A percentile compares a stretch with the other conserved stretches of the same genome.
Evolutionary conservation across 2,329 filamentous ascomycete species (phyloP).

Genomic region (Sarocladium kiliense): DNA sequence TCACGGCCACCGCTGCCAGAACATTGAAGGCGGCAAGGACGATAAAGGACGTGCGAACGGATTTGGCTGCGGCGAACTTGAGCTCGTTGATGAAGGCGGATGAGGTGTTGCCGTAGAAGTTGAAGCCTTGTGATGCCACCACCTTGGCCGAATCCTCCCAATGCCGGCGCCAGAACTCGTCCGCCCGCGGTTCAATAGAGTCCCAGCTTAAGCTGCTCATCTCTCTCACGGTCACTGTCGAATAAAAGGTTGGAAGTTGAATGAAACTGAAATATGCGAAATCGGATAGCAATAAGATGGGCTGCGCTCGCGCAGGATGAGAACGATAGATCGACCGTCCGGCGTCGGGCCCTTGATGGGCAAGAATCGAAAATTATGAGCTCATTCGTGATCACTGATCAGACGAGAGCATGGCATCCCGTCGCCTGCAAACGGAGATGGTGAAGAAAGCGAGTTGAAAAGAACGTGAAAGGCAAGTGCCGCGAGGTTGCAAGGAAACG

Average conservation of each 20-base stretch:
- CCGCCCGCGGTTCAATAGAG: slow-evolving; percentile 15
- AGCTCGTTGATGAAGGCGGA: slow-evolving; percentile 45
- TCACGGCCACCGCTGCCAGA: slow-evolving; percentile 50
- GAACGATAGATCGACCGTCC: slow-evolving; percentile 3
- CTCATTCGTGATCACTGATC: slow-evolving; percentile 8
- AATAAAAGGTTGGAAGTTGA: background rate
- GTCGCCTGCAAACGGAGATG: slow-evolving; percentile 10
- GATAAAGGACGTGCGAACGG: slow-evolving; percentile 55
- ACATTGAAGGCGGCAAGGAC: slow-evolving; percentile 58
- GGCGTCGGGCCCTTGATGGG: slow-evolving; percentile 8
- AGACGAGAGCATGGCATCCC: slow-evolving; percentile 8
- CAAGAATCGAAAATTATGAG: slow-evolving; percentile 8
- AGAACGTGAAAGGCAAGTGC: slow-evolving; percentile 7
- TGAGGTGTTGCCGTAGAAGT: slow-evolving; percentile 31
- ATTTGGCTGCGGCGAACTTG: slow-evolving; percentile 48
- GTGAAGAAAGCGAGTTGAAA: slow-evolving; percentile 2
- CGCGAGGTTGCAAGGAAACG: background rate
- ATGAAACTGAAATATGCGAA: background rate
- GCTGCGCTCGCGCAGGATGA: background rate
- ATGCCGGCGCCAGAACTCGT: slow-evolving; percentile 11
- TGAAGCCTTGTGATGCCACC: slow-evolving; percentile 6
- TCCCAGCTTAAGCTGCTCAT: slow-evolving; percentile 15
- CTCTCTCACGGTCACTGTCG: background rate
- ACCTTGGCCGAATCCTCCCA: slow-evolving; percentile 9
- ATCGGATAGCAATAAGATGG: background rate